Percentiles rank a stretch among this genome's conserved stretches.
These are phyloP conservation scores for Symbiodinium pilosum DNA, from an alignment of 73 alveolate genomes.

Conservation along the genomic window DNA sequence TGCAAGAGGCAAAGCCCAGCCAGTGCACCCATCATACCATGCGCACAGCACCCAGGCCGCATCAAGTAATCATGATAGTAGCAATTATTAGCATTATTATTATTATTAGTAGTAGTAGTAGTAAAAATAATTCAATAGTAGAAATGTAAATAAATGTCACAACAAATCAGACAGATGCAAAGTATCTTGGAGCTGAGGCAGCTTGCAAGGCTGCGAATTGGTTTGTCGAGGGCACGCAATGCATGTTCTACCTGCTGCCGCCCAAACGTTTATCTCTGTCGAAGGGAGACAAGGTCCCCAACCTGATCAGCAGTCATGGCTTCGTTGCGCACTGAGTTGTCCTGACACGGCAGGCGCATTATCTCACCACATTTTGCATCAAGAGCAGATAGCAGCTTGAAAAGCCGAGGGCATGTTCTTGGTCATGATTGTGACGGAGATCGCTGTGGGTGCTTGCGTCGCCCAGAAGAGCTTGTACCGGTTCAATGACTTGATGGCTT, in stretches of 20 bases:
- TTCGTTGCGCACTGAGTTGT: background rate
- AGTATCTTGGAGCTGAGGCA: too few relatives aligned
- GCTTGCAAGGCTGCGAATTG: background rate
- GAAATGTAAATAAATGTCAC: too few relatives aligned
- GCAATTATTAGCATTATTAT: too few relatives aligned
- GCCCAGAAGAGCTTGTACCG: slow-evolving; percentile 29
- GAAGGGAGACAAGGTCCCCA: slow-evolving; percentile 46
- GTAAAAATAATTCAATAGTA: too few relatives aligned
- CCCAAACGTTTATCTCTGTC: slow-evolving; percentile 35
- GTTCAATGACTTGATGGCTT: slow-evolving; percentile 47
- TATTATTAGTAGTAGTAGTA: too few relatives aligned
- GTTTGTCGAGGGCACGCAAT: background rate
- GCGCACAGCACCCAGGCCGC: too few relatives aligned
- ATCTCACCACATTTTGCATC: background rate
- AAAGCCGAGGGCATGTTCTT: slow-evolving; percentile 50
- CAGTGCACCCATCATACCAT: too few relatives aligned
- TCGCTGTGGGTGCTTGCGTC: background rate
- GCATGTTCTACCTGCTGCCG: slow-evolving; percentile 54
- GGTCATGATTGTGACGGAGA: slow-evolving; percentile 31
- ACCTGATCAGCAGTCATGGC: slow-evolving; percentile 41
- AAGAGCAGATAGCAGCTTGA: too few relatives aligned
- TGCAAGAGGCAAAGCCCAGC: too few relatives aligned
- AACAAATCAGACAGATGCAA: too few relatives aligned
- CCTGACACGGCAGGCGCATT: too few relatives aligned
- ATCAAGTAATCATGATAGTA: too few relatives aligned